Evolutionary conservation across 768 basidiomycete species (phyloP), one percentile per base, ranked within the genome.

Genomic region (Myochromella boudieri): DNA sequence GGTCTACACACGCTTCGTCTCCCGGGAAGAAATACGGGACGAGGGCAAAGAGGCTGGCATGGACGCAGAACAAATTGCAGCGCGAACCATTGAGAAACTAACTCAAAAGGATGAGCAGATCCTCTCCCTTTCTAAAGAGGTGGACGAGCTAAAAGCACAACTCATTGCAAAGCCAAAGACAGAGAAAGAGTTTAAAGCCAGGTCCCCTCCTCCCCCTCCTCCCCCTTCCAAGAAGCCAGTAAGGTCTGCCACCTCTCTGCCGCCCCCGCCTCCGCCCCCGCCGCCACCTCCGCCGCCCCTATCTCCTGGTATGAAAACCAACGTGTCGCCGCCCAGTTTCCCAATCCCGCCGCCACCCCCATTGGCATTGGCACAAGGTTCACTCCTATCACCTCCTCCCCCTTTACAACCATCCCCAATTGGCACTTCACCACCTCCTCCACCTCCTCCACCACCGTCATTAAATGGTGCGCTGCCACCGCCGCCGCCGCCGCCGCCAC

Each of bases 1-100:
- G 6, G 86, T 95, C 4, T 91, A 91, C 63, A 84, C 84, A 9
- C 77, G 87, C n/a, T 86, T 94, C 61, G 72, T 77, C 4, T 71
- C 78, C 4, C 66, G 78, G 34, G 78, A 80, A 56, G 81, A 84
- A 56, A 59, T 59, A 20, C 68, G 74, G 36, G 75, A 78, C 40
- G 72, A 72, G 20, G 60, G 56, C 18, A 74, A 71, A 34, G 72
- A 63, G 38, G 65, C 72, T 0, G 80, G 81, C 39, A 60, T 85
- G 38, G 87, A 91, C 55, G 77, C 86, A 2, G 79, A 85, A 44
- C 57, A 72, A 10, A 85, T 95, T 52, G 89, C 84, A 0, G 75
- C 72, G n/a, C 78, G 78, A 26, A 78, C 84, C 2, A 82, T 95
- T 26, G 85, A 89, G 43, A 78, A 75, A 22, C 62, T 91, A 34